These are phyloP conservation scores for Waltergamsia citrina DNA, from an alignment of 2,329 filamentous ascomycete species.

Conservation along the genomic window DNA sequence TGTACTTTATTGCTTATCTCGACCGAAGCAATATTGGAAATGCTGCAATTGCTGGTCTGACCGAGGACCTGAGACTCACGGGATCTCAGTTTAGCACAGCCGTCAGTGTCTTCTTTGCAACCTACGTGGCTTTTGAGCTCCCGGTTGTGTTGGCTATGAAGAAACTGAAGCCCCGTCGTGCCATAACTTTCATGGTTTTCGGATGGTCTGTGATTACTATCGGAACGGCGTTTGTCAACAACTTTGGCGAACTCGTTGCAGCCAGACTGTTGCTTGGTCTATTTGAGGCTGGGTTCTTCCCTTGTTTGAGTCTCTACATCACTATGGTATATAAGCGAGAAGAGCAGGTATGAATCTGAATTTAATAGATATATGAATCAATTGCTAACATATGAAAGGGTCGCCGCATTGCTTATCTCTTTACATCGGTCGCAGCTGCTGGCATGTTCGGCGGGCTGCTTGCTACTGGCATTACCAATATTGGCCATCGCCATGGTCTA, in stretches of 20 bases:
- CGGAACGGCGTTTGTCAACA: slow-evolving; percentile 9
- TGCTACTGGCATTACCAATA: slow-evolving; percentile 38
- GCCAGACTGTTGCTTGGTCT: slow-evolving; percentile 12
- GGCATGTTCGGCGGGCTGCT: slow-evolving; percentile 27
- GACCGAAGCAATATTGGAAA: slow-evolving; percentile 29
- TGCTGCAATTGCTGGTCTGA: slow-evolving; percentile 41
- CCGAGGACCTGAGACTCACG: slow-evolving; percentile 4
- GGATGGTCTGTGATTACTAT: slow-evolving; percentile 1
- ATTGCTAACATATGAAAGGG: slow-evolving; percentile 8
- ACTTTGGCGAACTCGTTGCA: slow-evolving; percentile 9
- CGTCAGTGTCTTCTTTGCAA: slow-evolving; percentile 34
- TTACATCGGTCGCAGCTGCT: slow-evolving; percentile 38
- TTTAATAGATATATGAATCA: background rate
- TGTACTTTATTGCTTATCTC: slow-evolving; percentile 24
- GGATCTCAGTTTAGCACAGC: slow-evolving; percentile 45
- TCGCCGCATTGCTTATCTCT: slow-evolving; percentile 19
- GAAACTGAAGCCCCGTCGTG: background rate
- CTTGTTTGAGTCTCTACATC: slow-evolving; percentile 13
- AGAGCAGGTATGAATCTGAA: slow-evolving; percentile 33
- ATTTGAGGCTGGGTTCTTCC: slow-evolving; percentile 8
- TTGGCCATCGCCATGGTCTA: slow-evolving; percentile 10
- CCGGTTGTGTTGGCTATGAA: slow-evolving; percentile 1
- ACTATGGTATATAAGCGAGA: slow-evolving; percentile 28
- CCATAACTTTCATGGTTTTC: background rate
- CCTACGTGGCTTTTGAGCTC: slow-evolving; percentile 33